Evolutionary conservation across 306 rosid genomes (phyloP), one percentile per base, ranked within the genome.

Genomic region (Casuarina cunninghamiana): DNA sequence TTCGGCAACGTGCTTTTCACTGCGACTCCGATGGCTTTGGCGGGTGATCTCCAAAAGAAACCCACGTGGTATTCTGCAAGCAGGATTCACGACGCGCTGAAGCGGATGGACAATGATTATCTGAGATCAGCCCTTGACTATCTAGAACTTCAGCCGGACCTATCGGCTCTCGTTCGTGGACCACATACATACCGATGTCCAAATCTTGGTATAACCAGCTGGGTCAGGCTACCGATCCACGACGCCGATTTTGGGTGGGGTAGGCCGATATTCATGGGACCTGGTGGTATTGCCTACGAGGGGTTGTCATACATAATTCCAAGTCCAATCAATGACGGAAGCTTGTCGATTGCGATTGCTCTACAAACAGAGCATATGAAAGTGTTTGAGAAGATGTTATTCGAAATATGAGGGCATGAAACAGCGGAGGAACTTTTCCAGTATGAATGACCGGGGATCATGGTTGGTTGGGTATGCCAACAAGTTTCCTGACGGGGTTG

Each of bases 201-300:
- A 0, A 94, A 94, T 72, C 96, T 94, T 6, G 97, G 97, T 15
- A 94, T 94, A 71, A 92, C 96, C 17, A 92, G 97, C 35, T 94
- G 97, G 98, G 86, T 75, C 4, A 87, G 97, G 80, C 88, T 94
- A 69, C 98, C 98, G 0, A 89, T 94, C 39, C 89, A 94, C 46
- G 97, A 94, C 71, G 98, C 97, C 73, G 95, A 94, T 54, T 94
- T 94, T 46, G 98, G 98, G 57, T 94, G 97, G 97, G 97, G 98
- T 26, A 85, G 95, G 37, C 98, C 98, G 3, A 86, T 92, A 15
- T 94, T 94, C 80, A 89, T 94, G 97, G 98, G 98, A 43, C 98
- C 97, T 2, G 98, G 97, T 21, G 98, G 97, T 46, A 89, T 94
- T 54, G 84, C 92, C 1, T 94, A 83, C 3, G 97, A 92, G 78